Evolutionary conservation across 75 land plant genomes (phyloP), one percentile per base, ranked within the genome.

Genomic region (Adiantum capillusveneris): DNA sequence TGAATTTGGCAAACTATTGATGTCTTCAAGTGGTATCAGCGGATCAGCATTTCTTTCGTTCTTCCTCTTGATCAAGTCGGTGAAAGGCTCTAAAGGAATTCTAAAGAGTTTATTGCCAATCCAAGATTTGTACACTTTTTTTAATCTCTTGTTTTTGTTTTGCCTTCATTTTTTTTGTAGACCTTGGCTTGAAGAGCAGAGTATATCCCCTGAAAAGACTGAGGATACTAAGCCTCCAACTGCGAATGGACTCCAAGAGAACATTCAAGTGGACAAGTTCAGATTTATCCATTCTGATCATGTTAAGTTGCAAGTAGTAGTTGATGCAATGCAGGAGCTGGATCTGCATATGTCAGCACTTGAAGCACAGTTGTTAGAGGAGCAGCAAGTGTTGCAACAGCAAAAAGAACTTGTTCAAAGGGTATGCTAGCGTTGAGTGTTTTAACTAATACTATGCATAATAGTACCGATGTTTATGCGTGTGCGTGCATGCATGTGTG

Each of bases 181-280:
- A 57, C 67, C 67, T 22, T 65, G 67, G 67, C 57, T 65, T 56
- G 67, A 65, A 65, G 54, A 65, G 44, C 59, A 56, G 18, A 57
- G 31, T 12, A 14, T 37, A 1, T 26, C 67, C 36, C 16, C 25
- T 31, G 16, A 57, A 55, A 18, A 65, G 28, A 25, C 21, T 37
- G 25, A 7, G 44, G 18, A 53, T 28, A n/a, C 24, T 21, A 19
- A 41, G 13, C 6, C 30, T 17, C 27, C 11, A 21, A 25, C 43
- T 39, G 26, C 19, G 25, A 25, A 13, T 39, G 29, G 59, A 44
- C n/a, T 46, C n/a, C 21, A 20, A 46, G 17, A 46, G 14, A 17
- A 46, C 2, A 46, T 46, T 17, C n/a, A 17, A 17, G 12, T 7
- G 49, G 49, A 17, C 21, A 46, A 46, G 17, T 46, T 7, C 49